Percentiles rank a stretch among this genome's conserved stretches.
phyloP scores from a whole-genome alignment of 192 early-diverging fungal species.

The Gamsiella multidivaricata region DNA sequence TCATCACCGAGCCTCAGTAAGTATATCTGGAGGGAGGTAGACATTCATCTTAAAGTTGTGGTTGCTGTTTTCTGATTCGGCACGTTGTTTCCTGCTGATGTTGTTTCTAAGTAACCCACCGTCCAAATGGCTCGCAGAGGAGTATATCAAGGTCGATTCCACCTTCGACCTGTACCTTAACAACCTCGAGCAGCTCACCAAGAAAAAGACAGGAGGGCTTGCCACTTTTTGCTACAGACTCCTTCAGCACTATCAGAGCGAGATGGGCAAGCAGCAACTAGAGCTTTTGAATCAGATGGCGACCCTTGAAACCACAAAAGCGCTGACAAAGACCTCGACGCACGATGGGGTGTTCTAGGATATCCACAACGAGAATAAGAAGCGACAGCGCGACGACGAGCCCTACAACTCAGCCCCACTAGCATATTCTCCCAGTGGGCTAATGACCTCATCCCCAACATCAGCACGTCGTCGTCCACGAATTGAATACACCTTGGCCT shows the following conservation, averaged over 20 bases:
- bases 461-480: too few species aligned
- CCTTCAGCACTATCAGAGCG: conserved; percentile 14
- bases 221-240: conserved; percentile 10
- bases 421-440: too few species aligned
- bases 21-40: too few species aligned
- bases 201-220: conserved; percentile 4
- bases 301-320: too few species aligned
- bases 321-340: conserved; percentile 20
- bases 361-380: conserved; percentile 13
- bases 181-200: conserved; percentile 13
- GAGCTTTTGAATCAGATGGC: conserved; percentile 21
- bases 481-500: too few species aligned
- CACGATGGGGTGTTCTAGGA: conserved; percentile 17
- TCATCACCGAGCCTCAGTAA: too few species aligned
- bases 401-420: background rate
- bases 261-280: conserved; percentile 18
- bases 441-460: too few species aligned
- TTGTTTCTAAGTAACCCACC: too few species aligned
- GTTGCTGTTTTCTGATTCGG: too few species aligned
- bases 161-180: conserved; percentile 16
- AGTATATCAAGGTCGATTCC: conserved; percentile 27
- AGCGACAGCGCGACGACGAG: too few species aligned
- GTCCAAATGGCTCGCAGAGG: conserved; percentile 35
- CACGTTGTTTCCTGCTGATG: too few species aligned
- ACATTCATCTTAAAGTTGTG: too few species aligned